Evolutionary conservation across 352 stramenopile species (phyloP), one percentile per base, ranked within the genome.

Genomic region (Pythium monospermum): DNA sequence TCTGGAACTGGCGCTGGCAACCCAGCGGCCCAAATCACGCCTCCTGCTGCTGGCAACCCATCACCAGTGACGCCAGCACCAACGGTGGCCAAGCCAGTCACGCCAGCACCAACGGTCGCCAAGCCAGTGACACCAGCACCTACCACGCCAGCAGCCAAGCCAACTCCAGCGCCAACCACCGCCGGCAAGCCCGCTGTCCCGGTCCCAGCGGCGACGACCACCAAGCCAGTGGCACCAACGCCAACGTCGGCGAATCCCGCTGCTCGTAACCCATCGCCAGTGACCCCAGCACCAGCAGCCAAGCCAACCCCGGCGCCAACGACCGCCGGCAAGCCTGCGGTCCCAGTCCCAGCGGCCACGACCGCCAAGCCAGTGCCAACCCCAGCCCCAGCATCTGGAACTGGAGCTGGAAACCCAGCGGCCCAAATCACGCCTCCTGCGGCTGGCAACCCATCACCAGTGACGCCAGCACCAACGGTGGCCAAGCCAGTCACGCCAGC

Each of bases 191-290:
- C 6, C 19, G 38, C 19, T 45, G 41, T 41, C n/a, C 41, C 51
- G 22, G 41, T 30, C 15, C 39, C 53, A 12, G 45, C 49, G 30
- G 13, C 48, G 13, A 45, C 40, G 3, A 49, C 33, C 3, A n/a
- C n/a, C 26, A 37, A 35, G 19, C 43, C 43, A n/a, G 31, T 40
- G 15, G 19, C 42, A 11, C 42, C 42, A 13, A 13, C 30, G 30
- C 30, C 30, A 13, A 35, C 30, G 30, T 35, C 30, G 30, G 38
- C 37, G 23, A 49, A 46, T 27, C 49, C 49, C 8, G 49, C 28
- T 16, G 42, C 36, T 1, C n/a, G 26, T 16, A n/a, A 35, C 22
- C 25, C 28, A 3, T 49, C 39, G 21, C 49, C 39, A 35, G 39
- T 32, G 18, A 26, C 49, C 12, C 41, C 49, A 13, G 13, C 33